Evolutionary conservation across 2,329 filamentous ascomycete species (phyloP).

Genomic region (Juglanconis juglandina): DNA sequence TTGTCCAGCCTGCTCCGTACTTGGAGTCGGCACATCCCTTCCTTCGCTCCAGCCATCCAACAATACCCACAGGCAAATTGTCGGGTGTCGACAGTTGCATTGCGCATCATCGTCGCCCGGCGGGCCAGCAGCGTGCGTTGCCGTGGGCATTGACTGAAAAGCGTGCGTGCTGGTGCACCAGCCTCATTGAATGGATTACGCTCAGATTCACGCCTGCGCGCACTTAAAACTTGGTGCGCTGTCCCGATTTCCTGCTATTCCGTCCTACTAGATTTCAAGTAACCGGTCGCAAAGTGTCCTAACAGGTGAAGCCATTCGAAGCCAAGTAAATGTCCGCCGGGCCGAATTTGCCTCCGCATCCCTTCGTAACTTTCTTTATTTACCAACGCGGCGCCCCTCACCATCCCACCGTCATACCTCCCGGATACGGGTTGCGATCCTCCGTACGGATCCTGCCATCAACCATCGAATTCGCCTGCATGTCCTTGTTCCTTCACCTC

Average conservation of each 20-base stretch:
- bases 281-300: neutral
- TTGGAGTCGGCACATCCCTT: neutral
- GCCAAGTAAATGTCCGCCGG: neutral
- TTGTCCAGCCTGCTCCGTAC: neutral
- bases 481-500: conserved; percentile 8
- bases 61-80: neutral
- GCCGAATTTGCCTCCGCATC: conserved; percentile 4
- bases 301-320: neutral
- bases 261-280: neutral
- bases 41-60: neutral
- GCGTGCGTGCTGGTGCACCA: no score
- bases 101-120: no score
- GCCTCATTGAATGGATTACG: neutral
- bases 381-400: conserved; percentile 5
- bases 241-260: neutral
- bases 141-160: neutral
- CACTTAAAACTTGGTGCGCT: neutral
- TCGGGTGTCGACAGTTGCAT: neutral
- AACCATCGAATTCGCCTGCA: conserved; percentile 9
- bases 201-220: neutral
- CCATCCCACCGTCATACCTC: neutral
- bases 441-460: neutral
- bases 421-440: neutral
- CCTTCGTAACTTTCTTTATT: conserved; percentile 15
- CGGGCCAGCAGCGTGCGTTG: no score